These are phyloP conservation scores for Yamadazyma philogaea DNA, from an alignment of 805 yeast genomes.

Conservation along the genomic window DNA sequence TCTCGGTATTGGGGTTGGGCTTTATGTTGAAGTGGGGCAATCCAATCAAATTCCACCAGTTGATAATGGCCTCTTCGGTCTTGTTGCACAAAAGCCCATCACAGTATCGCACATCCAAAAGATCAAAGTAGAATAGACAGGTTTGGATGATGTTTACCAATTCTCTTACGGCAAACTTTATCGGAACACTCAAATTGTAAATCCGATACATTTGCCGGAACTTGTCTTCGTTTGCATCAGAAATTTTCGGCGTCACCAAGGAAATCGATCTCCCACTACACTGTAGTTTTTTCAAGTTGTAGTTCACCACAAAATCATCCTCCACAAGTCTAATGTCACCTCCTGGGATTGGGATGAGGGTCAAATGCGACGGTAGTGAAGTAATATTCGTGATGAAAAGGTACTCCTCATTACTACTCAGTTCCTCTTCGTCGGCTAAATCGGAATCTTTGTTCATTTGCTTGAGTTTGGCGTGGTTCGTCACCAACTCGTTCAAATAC, in stretches of 20 bases:
- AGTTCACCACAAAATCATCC: conserved; percentile 64
- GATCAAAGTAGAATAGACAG: conserved; percentile 70
- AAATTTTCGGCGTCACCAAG: conserved; percentile 57
- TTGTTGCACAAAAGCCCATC: conserved; percentile 83
- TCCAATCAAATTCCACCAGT: conserved; percentile 85
- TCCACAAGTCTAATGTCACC: conserved; percentile 55
- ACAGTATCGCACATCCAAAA: conserved; percentile 63
- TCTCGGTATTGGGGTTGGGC: conserved; percentile 49
- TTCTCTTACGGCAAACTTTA: conserved; percentile 68
- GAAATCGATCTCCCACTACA: conserved; percentile 87
- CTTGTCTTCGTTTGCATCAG: conserved; percentile 78
- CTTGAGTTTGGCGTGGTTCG: conserved; percentile 69
- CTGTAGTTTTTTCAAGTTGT: conserved; percentile 68
- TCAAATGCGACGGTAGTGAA: conserved; percentile 69
- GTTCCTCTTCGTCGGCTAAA: not conserved
- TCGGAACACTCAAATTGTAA: conserved; percentile 46
- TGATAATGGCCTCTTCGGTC: conserved; percentile 66
- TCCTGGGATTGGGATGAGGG: conserved; percentile 64
- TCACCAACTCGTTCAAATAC: conserved; percentile 62
- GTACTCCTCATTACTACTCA: conserved; percentile 18
- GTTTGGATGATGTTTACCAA: conserved; percentile 73
- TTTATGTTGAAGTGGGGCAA: conserved; percentile 40
- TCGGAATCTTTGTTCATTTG: conserved; percentile 24
- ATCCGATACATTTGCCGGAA: conserved; percentile 72
- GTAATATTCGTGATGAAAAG: conserved; percentile 83